phyloP scores from a whole-genome alignment of 371 early-diverging fungal species.

The Saksenaea oblongispora region DNA sequence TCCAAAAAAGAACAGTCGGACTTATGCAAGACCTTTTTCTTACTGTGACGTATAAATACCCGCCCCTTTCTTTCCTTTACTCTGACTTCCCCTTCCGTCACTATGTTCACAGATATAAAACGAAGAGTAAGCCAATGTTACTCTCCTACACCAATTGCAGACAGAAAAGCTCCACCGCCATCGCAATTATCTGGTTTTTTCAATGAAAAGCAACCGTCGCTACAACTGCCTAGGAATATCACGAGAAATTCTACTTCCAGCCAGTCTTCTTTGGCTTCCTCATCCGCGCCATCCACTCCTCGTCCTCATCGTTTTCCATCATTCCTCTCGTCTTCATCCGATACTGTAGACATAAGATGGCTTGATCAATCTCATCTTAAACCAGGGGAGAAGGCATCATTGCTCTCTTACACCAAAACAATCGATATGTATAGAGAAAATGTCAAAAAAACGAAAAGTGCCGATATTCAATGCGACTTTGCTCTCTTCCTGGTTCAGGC shows the following conservation, averaged over 20 bases:
- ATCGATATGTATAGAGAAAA: constrained; percentile 78
- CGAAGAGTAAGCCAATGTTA: constrained; percentile 17
- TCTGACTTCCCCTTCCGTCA: neutral
- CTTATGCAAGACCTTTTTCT: neutral
- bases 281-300: neutral
- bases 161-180: neutral
- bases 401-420: constrained; percentile 66
- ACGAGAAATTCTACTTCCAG: constrained; percentile 6
- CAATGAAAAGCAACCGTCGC: neutral
- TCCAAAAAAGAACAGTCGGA: constrained; percentile 4
- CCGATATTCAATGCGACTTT: constrained; percentile 77
- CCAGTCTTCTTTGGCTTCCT: neutral
- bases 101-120: constrained; percentile 23
- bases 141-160: constrained; percentile 5
- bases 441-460: constrained; percentile 75
- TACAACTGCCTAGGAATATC: neutral
- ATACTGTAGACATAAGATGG: constrained; percentile 23
- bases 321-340: constrained; percentile 9
- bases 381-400: constrained; percentile 59
- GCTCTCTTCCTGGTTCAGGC: constrained; percentile 70
- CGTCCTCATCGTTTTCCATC: neutral
- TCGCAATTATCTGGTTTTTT: neutral
- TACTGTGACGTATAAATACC: neutral
- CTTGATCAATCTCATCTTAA: constrained; percentile 63
- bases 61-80: neutral